Conservation (phyloP, 108 stramenopile species). For the Chaetoceros tenuissimus region DNA sequence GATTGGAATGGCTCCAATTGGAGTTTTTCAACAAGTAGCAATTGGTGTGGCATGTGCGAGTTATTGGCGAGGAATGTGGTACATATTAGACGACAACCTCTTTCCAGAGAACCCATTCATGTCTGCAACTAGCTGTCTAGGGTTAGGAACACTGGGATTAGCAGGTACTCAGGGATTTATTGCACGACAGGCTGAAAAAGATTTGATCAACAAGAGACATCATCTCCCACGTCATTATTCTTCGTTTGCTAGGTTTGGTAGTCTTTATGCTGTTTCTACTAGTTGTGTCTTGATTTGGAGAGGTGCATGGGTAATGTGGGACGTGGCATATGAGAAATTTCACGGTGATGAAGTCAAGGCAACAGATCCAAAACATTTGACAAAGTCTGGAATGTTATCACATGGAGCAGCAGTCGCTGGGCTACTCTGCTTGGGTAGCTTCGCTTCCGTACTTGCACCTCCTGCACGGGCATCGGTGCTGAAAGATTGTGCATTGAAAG, state of each 20-base stretch:
- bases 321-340: slow-evolving; percentile 9
- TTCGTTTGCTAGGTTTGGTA: slow-evolving; percentile 31
- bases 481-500: slow-evolving; percentile 22
- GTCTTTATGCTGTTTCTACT: slow-evolving; percentile 41
- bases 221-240: slow-evolving; percentile 4
- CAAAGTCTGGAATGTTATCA: slow-evolving; percentile 37
- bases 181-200: slow-evolving; percentile 1
- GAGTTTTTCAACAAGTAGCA: slow-evolving; percentile 14
- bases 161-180: slow-evolving; percentile 34
- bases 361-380: slow-evolving; percentile 31
- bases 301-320: slow-evolving; percentile 64
- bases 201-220: neutral
- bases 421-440: slow-evolving; percentile 34
- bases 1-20: neutral
- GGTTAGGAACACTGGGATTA: slow-evolving; percentile 25
- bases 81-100: slow-evolving; percentile 53
- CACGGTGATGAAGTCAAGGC: slow-evolving; percentile 6
- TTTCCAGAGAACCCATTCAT: slow-evolving; percentile 34
- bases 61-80: slow-evolving; percentile 65
- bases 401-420: slow-evolving; percentile 31
- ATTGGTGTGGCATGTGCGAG: slow-evolving; percentile 22
- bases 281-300: slow-evolving; percentile 58
- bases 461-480: slow-evolving; percentile 45
- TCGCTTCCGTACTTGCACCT: slow-evolving; percentile 53
- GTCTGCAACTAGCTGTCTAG: slow-evolving; percentile 22